phyloP scores from a whole-genome alignment of 345 rosid species.

The Combretum micranthum region DNA sequence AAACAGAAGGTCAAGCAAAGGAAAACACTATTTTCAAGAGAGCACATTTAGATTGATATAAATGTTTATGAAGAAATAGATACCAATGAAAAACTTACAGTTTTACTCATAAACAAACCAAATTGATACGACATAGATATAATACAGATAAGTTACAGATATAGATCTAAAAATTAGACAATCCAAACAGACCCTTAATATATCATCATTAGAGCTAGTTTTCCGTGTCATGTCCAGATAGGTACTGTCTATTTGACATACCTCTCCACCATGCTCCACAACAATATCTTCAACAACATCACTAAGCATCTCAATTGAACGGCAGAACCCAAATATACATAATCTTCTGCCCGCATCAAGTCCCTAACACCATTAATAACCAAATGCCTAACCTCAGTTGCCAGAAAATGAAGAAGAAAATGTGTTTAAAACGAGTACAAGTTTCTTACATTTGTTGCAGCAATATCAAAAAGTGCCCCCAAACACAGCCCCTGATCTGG shows the following conservation, averaged over 20 bases:
- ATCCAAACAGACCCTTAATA: too few relatives aligned
- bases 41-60: too few relatives aligned
- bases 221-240: too few relatives aligned
- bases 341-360: conserved; percentile 86
- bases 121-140: too few relatives aligned
- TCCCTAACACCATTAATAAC: conserved; percentile 43
- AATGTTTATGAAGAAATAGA: too few relatives aligned
- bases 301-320: conserved; percentile 93
- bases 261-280: conserved; percentile 93
- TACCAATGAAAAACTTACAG: too few relatives aligned
- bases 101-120: too few relatives aligned
- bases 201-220: too few relatives aligned
- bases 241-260: conserved; percentile 12
- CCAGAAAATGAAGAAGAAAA: neutral
- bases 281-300: conserved; percentile 94
- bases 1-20: too few relatives aligned
- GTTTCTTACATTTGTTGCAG: conserved; percentile 74
- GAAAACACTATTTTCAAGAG: too few relatives aligned
- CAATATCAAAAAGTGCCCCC: conserved; percentile 86
- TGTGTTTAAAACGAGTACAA: neutral
- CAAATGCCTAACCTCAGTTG: conserved; percentile 4
- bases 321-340: conserved; percentile 94
- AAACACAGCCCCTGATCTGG: conserved; percentile 74
- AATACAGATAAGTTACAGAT: too few relatives aligned
- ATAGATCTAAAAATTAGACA: too few relatives aligned